Evolutionary conservation across 1,284 basidiomycete genomes (phyloP).

Genomic region (Leccinum proximum): DNA sequence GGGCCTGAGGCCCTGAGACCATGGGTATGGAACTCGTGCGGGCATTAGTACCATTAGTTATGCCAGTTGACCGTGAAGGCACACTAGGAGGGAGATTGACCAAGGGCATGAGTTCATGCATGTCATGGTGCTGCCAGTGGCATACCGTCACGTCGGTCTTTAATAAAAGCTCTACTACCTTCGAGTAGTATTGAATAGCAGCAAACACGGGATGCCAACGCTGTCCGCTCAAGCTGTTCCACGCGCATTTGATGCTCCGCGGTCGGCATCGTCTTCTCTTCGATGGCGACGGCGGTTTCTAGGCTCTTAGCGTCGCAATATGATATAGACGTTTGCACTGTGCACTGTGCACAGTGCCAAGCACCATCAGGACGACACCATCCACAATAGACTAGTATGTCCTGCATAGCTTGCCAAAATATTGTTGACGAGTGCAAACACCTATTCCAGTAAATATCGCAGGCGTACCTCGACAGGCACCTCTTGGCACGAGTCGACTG

Average conservation of each 20-base stretch:
- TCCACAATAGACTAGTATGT: background rate
- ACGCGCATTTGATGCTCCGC: constrained; percentile 54
- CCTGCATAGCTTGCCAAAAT: constrained; percentile 54
- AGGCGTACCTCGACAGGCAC: constrained; percentile 48
- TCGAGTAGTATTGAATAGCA: constrained; percentile 55
- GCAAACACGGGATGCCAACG: constrained; percentile 67
- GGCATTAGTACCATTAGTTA: too few relatives aligned
- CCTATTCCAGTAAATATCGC: constrained; percentile 61
- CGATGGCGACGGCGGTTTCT: constrained; percentile 39
- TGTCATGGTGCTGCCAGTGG: too few relatives aligned
- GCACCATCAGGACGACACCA: background rate
- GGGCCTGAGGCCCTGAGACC: too few relatives aligned
- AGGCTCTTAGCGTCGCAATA: constrained; percentile 58
- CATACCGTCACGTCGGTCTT: too few relatives aligned
- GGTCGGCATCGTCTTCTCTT: constrained; percentile 49
- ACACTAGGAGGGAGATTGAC: too few relatives aligned
- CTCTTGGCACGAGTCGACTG: constrained; percentile 35
- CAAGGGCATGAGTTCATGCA: too few relatives aligned
- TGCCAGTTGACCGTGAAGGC: too few relatives aligned
- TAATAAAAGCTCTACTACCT: constrained; percentile 38
- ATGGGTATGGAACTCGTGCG: too few relatives aligned
- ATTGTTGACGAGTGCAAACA: constrained; percentile 63
- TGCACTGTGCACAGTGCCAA: constrained; percentile 32
- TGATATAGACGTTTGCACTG: constrained; percentile 28
- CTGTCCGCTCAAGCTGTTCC: constrained; percentile 61